Conservation (phyloP, 1,139 yeast species). For the Scheffersomyces titani region DNA sequence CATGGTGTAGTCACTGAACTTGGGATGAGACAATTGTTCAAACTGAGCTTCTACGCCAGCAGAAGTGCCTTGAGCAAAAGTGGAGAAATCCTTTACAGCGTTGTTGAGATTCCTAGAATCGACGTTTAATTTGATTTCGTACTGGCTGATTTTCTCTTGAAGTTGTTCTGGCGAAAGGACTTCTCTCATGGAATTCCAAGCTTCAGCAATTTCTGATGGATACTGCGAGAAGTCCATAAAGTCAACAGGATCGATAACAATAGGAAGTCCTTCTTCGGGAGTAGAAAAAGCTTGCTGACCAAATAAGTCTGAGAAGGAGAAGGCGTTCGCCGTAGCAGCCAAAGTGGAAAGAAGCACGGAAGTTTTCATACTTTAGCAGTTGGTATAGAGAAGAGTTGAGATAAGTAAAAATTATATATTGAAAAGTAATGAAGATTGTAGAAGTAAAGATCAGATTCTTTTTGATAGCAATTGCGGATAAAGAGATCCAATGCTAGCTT, state of each 20-base stretch:
- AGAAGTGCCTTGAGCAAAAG: constrained; percentile 1
- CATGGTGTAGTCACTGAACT: constrained; percentile 37
- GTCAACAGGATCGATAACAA: neutral
- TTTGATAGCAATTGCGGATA: neutral
- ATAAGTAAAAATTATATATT: neutral
- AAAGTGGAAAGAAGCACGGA: constrained; percentile 1
- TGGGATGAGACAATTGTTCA: constrained; percentile 8
- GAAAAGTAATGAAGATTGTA: neutral
- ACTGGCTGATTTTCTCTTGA: constrained; percentile 19
- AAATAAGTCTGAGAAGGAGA: constrained; percentile 4
- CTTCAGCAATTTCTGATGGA: constrained; percentile 9
- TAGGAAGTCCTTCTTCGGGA: constrained; percentile 6
- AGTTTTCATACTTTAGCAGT: constrained; percentile 2
- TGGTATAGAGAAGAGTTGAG: neutral
- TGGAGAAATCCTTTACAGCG: constrained; percentile 7
- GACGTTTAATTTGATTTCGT: constrained; percentile 12
- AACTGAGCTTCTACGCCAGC: constrained; percentile 3
- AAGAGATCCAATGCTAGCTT: neutral
- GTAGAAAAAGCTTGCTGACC: constrained; percentile 2
- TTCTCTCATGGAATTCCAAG: constrained; percentile 29
- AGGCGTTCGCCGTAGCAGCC: constrained; percentile 5
- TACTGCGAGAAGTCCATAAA: constrained; percentile 1
- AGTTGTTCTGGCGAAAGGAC: constrained; percentile 18
- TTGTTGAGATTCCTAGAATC: constrained; percentile 12
- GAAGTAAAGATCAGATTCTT: neutral